Conservation (phyloP, 208 protist genomes). For the Trypanosoma platydactyli region DNA sequence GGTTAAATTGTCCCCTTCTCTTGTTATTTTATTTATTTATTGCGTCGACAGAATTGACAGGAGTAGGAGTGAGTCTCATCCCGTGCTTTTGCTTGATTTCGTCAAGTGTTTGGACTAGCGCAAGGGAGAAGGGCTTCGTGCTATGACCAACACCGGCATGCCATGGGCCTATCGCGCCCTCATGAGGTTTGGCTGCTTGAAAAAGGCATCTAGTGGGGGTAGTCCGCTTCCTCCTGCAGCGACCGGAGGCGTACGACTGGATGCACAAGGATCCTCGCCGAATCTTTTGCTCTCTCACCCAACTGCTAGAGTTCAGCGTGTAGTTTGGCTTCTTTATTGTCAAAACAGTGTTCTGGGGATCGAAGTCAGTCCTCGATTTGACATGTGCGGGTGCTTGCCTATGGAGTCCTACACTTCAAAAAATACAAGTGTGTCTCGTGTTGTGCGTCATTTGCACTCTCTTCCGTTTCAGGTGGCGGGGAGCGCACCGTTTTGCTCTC, state of each 20-base stretch:
- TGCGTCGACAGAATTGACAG: too few species aligned
- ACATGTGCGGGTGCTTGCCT: background rate
- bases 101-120: too few species aligned
- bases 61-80: too few species aligned
- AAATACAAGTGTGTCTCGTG: background rate
- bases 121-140: background rate
- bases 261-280: background rate
- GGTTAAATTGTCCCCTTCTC: too few species aligned
- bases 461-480: constrained; percentile 25
- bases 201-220: background rate
- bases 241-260: too few species aligned
- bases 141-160: constrained; percentile 2
- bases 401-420: background rate
- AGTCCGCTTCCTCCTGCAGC: background rate
- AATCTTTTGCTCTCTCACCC: constrained; percentile 26
- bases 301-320: constrained; percentile 12
- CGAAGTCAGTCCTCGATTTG: constrained; percentile 6
- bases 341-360: constrained; percentile 38
- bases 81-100: too few species aligned
- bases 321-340: constrained; percentile 65
- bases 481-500: background rate
- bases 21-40: too few species aligned
- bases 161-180: constrained; percentile 25
- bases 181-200: background rate
- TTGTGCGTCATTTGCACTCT: constrained; percentile 21